Base-by-base conservation (phyloP, 106 monocot genomes). In the Amphibolis antarctica region DNA sequence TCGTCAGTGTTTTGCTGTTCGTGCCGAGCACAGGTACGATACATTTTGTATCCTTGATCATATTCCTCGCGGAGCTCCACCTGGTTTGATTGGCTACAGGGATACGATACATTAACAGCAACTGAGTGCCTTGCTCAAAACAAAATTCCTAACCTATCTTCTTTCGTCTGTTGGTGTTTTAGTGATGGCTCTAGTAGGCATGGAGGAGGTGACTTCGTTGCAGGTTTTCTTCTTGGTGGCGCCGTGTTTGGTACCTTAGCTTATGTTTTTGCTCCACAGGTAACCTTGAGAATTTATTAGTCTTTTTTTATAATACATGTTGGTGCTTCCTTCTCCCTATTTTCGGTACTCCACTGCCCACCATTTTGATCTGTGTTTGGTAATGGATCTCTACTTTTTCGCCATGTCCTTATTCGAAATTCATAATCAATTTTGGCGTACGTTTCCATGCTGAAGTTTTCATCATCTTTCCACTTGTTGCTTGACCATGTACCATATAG, bases 221-320 rank as follows among this genome's bases (percentile, higher is more conserved):
- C 82, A 77, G 92, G 87, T 60, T 92, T 92, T 25, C 52, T 92
- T 76, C 71, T 88, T 43, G 92, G 92, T 67, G 92, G 92, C 67
- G 85, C 92, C 19, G 44, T 92, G 6, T 85, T 79, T 71, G 88
- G 92, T 19, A 88, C 92, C 26, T 58, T 92, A 27, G 82, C 92
- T 15, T 92, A 92, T 65, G 73, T 87, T 51, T 92, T 87, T 74
- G 88, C 92, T 50, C 92, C 92, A 17, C 87, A 92, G 87, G 92
- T 92, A 43, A 55, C 19, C 30, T 9, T 4, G 46, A n/a, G 22
- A 46, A 31, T 46, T 17, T 12, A 56, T 14, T 1, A 55, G 9
- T 18, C 13, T 23, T 55, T 55, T 55, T 7, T 23, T 9, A 51
- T 7, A n/a, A 20, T 51, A n/a, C n/a, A n/a, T n/a, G n/a, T n/a